A percentile compares a stretch with the other conserved stretches of the same genome.
Conservation (phyloP, 2,329 filamentous ascomycete species). For the Fusarium chaquense region DNA sequence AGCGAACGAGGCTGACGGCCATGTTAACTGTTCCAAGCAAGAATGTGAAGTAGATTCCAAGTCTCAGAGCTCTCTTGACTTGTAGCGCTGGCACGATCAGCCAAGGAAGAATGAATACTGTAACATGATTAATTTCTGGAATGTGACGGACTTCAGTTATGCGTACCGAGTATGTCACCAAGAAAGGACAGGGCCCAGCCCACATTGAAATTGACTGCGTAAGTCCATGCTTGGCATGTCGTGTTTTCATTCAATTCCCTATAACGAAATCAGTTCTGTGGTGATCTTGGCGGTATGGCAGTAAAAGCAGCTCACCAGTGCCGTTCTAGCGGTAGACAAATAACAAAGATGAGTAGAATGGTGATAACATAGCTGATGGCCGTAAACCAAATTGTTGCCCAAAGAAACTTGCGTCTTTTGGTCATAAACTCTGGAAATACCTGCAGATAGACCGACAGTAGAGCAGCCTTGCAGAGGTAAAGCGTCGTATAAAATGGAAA, state of each 20-base stretch:
- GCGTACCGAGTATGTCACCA: slow-evolving; percentile 18
- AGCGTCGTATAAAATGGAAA: slow-evolving; percentile 42
- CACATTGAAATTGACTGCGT: slow-evolving; percentile 20
- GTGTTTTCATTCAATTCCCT: slow-evolving; percentile 9
- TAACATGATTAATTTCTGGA: not conserved
- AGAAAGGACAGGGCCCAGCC: slow-evolving; percentile 31
- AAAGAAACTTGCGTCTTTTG: slow-evolving; percentile 27
- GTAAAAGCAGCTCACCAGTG: slow-evolving; percentile 10
- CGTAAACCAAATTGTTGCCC: slow-evolving; percentile 13
- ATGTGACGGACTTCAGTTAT: accelerated
- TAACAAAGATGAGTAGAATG: not conserved
- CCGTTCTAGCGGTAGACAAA: slow-evolving; percentile 13
- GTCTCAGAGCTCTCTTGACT: slow-evolving; percentile 3
- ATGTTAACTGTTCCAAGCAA: slow-evolving; percentile 38
- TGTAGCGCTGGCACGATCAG: slow-evolving; percentile 25
- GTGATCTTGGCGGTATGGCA: accelerated
- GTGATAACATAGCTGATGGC: slow-evolving; percentile 4
- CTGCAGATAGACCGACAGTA: slow-evolving; percentile 33
- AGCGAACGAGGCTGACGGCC: slow-evolving; percentile 22
- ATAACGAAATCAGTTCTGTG: accelerated
- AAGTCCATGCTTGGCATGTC: not conserved
- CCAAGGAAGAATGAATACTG: slow-evolving; percentile 35
- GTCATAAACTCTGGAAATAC: slow-evolving; percentile 29
- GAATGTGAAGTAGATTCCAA: slow-evolving; percentile 38
- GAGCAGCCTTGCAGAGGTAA: slow-evolving; percentile 41